A percentile compares a stretch with the other conserved stretches of the same genome.
These are phyloP conservation scores for Vitis rotundifolia DNA, from an alignment of 164 flowering plant genomes.

Conservation along the genomic window DNA sequence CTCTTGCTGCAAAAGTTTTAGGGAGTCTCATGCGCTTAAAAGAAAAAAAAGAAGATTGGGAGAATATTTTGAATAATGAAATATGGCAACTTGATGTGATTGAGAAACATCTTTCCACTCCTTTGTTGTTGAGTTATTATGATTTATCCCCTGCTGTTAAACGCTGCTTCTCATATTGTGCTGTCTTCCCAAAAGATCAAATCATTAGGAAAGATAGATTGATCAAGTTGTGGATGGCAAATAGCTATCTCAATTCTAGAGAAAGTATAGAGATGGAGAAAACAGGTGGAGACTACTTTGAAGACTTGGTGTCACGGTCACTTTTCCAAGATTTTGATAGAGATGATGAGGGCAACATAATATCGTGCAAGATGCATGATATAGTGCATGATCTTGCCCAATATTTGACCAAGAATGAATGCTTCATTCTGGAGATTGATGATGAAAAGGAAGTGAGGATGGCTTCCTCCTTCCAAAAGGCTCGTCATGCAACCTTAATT, in stretches of 20 bases:
- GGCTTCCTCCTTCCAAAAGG: background rate
- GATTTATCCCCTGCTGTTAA: constrained; percentile 9
- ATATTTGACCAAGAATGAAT: constrained; percentile 1
- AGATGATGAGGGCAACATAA: constrained; percentile 2
- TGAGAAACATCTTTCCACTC: constrained; percentile 6
- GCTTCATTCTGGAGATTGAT: background rate
- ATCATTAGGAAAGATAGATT: background rate
- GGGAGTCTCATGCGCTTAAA: no score
- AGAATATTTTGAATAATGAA: constrained; percentile 2
- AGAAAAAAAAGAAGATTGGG: no score
- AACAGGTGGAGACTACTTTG: constrained; percentile 6
- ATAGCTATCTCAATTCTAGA: background rate
- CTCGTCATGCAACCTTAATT: background rate
- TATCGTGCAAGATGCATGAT: constrained; percentile 8
- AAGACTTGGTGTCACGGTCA: constrained; percentile 6
- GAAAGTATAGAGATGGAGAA: background rate
- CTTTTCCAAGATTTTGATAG: constrained; percentile 16
- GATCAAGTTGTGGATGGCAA: constrained; percentile 19
- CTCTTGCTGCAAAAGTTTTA: background rate
- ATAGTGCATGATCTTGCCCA: constrained; percentile 15
- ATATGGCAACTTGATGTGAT: constrained; percentile 13
- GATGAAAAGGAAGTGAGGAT: background rate
- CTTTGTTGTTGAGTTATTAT: constrained; percentile 18
- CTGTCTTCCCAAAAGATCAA: constrained; percentile 16
- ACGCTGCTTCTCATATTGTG: constrained; percentile 25